These are phyloP conservation scores for Geranium incanum DNA, from an alignment of 441 rosid genomes.

Conservation along the genomic window DNA sequence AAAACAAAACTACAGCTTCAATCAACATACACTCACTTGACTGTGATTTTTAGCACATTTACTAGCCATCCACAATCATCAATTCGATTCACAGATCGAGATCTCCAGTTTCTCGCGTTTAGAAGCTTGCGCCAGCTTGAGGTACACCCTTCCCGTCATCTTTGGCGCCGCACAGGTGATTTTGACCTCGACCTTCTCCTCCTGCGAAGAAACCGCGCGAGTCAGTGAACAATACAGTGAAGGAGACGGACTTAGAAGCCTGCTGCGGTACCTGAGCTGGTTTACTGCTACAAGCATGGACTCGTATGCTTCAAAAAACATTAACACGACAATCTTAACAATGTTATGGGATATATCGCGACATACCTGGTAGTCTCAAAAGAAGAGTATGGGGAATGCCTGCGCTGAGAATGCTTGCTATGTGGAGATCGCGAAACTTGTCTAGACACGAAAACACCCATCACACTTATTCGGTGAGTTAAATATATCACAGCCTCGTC, in stretches of 20 bases:
- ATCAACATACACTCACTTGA: neutral
- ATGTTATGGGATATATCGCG: conserved; percentile 22
- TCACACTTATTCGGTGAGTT: conserved; percentile 59
- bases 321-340: conserved; percentile 33
- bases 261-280: neutral
- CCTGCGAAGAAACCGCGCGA: neutral
- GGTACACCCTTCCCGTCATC: conserved; percentile 24
- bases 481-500: conserved; percentile 28
- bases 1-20: neutral
- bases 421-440: conserved; percentile 95
- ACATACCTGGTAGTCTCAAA: conserved; percentile 52
- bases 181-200: conserved; percentile 15
- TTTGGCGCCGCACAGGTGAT: conserved; percentile 56
- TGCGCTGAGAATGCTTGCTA: conserved; percentile 98
- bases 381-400: conserved; percentile 95
- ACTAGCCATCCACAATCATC: neutral
- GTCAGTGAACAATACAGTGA: neutral
- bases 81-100: neutral
- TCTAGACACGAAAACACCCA: conserved; percentile 95
- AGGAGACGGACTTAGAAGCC: neutral
- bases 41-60: neutral
- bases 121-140: conserved; percentile 13
- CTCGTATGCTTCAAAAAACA: conserved; percentile 15
- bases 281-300: neutral
- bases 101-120: conserved; percentile 8